Evolutionary conservation across 2,329 filamentous ascomycete genomes (phyloP).

Genomic region (Hypoxylon sp.): DNA sequence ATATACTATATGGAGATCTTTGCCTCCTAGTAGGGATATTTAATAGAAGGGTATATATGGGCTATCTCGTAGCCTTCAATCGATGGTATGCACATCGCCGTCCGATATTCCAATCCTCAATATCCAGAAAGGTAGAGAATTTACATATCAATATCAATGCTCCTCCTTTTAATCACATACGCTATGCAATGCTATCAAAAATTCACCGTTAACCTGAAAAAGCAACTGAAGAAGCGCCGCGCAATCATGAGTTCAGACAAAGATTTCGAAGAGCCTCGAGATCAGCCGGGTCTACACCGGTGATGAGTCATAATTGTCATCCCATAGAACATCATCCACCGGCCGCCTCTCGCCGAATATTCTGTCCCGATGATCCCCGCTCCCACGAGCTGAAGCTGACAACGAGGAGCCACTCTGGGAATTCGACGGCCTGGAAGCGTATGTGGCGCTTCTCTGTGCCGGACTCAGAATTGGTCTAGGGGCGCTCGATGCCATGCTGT

Average conservation of each 20-base stretch:
- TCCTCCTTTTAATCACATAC: conserved; percentile 32
- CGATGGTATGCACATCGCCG: conserved; percentile 6
- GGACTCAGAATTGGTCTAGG: conserved; percentile 32
- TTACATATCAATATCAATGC: background rate
- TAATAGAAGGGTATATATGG: conserved; percentile 1
- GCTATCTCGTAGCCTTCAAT: conserved; percentile 1
- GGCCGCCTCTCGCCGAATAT: conserved; percentile 40
- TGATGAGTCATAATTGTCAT: conserved; percentile 25
- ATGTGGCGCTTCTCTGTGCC: conserved; percentile 36
- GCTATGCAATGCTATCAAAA: conserved; percentile 36
- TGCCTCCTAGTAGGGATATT: background rate
- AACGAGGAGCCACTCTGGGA: conserved; percentile 31
- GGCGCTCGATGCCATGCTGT: conserved; percentile 30
- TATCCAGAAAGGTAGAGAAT: conserved; percentile 14
- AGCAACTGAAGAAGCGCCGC: conserved; percentile 36
- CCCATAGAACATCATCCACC: conserved; percentile 43
- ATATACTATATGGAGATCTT: conserved; percentile 14
- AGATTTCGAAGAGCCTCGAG: conserved; percentile 12
- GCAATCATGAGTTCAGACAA: conserved; percentile 29
- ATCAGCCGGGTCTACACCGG: conserved; percentile 20
- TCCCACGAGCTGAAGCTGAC: conserved; percentile 16
- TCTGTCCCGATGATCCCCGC: conserved; percentile 38
- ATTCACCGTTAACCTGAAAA: conserved; percentile 16
- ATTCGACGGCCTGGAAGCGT: conserved; percentile 27
- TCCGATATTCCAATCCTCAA: conserved; percentile 2